Conservation (phyloP, 768 basidiomycete species). For the Tremella fuciformis region DNA sequence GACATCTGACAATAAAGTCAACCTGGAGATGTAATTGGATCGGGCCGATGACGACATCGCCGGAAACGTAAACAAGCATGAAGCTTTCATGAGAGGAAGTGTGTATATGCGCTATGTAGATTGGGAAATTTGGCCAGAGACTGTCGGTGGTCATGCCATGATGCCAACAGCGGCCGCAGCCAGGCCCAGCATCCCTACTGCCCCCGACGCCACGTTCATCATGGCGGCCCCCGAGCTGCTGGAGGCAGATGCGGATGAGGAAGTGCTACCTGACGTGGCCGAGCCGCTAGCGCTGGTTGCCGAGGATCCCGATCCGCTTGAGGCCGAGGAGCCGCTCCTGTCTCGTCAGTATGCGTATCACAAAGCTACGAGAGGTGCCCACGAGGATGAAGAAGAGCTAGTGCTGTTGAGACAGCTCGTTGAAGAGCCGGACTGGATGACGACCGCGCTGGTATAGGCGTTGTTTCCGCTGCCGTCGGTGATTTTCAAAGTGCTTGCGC, state of each 20-base stretch:
- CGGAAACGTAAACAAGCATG: conserved; percentile 3
- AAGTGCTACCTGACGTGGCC: conserved; percentile 10
- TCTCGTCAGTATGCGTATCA: background rate
- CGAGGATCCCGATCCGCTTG: conserved; percentile 3
- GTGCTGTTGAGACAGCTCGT: conserved; percentile 33
- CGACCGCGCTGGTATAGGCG: conserved; percentile 35
- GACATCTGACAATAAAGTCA: background rate
- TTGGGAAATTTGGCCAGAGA: background rate
- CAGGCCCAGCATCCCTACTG: background rate
- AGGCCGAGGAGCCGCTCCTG: background rate
- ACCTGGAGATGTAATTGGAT: background rate
- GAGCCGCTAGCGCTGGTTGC: conserved; percentile 5
- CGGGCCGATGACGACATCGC: background rate
- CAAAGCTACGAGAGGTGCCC: background rate
- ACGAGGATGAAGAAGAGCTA: conserved; percentile 1
- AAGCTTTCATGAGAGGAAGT: background rate
- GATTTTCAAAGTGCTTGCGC: conserved; percentile 27
- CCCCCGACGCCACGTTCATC: conserved; percentile 1
- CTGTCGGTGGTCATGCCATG: background rate
- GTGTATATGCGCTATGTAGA: background rate
- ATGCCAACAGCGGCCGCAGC: conserved; percentile 8
- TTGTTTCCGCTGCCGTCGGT: conserved; percentile 40
- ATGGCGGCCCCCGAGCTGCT: conserved; percentile 18
- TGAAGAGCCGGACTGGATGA: conserved; percentile 40
- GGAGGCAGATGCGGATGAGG: conserved; percentile 19